Base-by-base conservation (phyloP, 2,329 filamentous ascomycete species). In the Phialophora macrospora region DNA sequence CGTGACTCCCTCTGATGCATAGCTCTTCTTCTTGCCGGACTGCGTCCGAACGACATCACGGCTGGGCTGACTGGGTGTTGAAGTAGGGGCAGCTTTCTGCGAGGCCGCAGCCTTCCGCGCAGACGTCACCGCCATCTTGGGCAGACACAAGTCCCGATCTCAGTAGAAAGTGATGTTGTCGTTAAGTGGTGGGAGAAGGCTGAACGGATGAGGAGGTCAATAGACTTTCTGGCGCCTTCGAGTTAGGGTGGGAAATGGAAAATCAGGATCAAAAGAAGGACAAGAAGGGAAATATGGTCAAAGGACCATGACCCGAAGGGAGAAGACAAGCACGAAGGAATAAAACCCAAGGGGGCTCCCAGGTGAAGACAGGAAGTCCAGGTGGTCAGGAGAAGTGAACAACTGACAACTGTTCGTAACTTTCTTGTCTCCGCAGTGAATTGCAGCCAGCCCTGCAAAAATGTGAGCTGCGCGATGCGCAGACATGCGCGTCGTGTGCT, bases 1-100 rank as follows among this genome's bases (percentile, higher is more conserved):
- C 71, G 87, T 84, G 62, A 98, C 80, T 24, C 81, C 81, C 48
- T 82, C 80, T 22, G 81, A 83, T 52, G 75, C 76, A 74, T 82
- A 83, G 69, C 77, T 80, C 46, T 73, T 74, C 38, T 70, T 71
- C 51, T 76, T 77, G 8, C 73, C 64, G 9, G 73, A 58, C 11
- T 57, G 64, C 11, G 65, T 49, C 14, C 55, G 48, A 20, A 55
- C 26, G 20, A 60, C 26, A 32, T 57, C 52, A 26, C 32, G n/a
- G 52, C 46, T 51, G 14, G 49, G 70, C 26, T 22, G 55, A 34
- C 62, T 76, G 72, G 78, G 76, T 30, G 65, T 48, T 34, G 28
- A 28, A 20, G 59, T 30, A 34, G 58, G 28, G 55, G 38, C 55
- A 26, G 34, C 54, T 32, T 63, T 68, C 28, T 65, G 62, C 11